Conservation (phyloP, 257 asterid species). For the Gynochthodes officinalis region DNA sequence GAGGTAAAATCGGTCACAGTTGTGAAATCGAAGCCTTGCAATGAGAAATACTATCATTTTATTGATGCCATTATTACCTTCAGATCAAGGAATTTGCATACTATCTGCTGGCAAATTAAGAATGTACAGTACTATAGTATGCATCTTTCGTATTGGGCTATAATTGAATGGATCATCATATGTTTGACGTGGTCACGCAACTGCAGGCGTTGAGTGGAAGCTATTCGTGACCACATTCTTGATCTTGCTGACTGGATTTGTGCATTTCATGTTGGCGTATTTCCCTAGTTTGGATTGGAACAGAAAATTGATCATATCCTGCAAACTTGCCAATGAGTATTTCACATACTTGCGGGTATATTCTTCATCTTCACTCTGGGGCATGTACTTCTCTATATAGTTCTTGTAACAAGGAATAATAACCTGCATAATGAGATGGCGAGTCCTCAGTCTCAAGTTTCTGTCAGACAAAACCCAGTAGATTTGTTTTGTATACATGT, state of each 20-base stretch:
- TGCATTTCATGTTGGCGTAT: slow-evolving; percentile 47
- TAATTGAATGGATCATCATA: background rate
- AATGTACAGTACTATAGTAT: background rate
- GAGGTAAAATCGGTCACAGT: background rate
- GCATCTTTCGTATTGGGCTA: background rate
- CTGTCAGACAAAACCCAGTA: slow-evolving; percentile 58
- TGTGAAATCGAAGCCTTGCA: background rate
- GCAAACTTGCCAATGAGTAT: slow-evolving; percentile 45
- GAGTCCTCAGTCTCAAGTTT: slow-evolving; percentile 43
- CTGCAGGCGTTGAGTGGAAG: slow-evolving; percentile 55
- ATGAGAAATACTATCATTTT: background rate
- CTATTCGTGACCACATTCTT: slow-evolving; percentile 32
- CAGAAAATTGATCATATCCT: slow-evolving; percentile 42
- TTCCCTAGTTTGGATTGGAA: slow-evolving; percentile 52
- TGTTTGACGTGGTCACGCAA: slow-evolving; percentile 38
- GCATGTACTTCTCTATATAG: slow-evolving; percentile 45
- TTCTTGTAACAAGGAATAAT: slow-evolving; percentile 54
- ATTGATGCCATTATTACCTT: background rate
- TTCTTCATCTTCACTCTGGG: slow-evolving; percentile 34
- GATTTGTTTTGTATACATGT: slow-evolving; percentile 51
- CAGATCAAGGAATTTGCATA: background rate
- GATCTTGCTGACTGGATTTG: slow-evolving; percentile 33
- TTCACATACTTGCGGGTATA: slow-evolving; percentile 21
- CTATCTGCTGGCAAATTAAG: background rate
- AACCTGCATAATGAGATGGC: slow-evolving; percentile 43